Evolutionary conservation across 1,139 yeast species (phyloP).

Genomic region (Geotrichum restrictum): DNA sequence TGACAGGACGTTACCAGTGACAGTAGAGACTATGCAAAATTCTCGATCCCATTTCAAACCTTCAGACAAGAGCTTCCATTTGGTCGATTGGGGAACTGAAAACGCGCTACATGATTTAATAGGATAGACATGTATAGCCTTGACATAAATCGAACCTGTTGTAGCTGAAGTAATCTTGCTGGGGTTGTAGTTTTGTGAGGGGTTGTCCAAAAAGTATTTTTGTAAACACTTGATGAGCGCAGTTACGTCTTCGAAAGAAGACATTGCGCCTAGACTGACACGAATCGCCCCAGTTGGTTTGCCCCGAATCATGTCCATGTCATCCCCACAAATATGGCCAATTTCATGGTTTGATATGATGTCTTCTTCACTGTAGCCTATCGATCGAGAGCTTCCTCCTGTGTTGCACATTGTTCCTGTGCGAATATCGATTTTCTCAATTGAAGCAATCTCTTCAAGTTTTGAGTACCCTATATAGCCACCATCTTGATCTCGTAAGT

Average conservation of each 20-base stretch:
- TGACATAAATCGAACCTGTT: slow-evolving; percentile 21
- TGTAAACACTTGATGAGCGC: slow-evolving; percentile 30
- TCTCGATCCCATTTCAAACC: slow-evolving; percentile 43
- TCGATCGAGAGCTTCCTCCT: slow-evolving; percentile 38
- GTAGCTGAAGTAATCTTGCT: not conserved
- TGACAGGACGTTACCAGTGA: slow-evolving; percentile 32
- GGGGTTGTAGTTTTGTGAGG: slow-evolving; percentile 3
- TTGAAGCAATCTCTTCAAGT: slow-evolving; percentile 37
- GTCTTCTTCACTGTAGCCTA: slow-evolving; percentile 34
- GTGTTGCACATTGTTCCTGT: slow-evolving; percentile 45
- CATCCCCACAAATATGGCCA: slow-evolving; percentile 45
- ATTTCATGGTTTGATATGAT: slow-evolving; percentile 32
- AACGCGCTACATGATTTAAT: slow-evolving; percentile 44
- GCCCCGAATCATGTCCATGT: slow-evolving; percentile 39
- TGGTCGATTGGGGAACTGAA: slow-evolving; percentile 28
- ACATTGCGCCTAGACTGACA: slow-evolving; percentile 44
- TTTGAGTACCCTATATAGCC: slow-evolving; percentile 41
- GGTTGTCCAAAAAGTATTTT: slow-evolving; percentile 27
- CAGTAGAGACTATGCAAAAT: slow-evolving; percentile 38
- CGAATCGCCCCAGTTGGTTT: slow-evolving; percentile 43
- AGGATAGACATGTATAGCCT: slow-evolving; percentile 38
- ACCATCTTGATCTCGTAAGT: slow-evolving; percentile 32
- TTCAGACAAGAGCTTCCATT: slow-evolving; percentile 34
- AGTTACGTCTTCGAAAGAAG: slow-evolving; percentile 36
- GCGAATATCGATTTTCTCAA: slow-evolving; percentile 38